Base-by-base conservation (phyloP, 495 filamentous ascomycete genomes). In the Cercophora sp. region DNA sequence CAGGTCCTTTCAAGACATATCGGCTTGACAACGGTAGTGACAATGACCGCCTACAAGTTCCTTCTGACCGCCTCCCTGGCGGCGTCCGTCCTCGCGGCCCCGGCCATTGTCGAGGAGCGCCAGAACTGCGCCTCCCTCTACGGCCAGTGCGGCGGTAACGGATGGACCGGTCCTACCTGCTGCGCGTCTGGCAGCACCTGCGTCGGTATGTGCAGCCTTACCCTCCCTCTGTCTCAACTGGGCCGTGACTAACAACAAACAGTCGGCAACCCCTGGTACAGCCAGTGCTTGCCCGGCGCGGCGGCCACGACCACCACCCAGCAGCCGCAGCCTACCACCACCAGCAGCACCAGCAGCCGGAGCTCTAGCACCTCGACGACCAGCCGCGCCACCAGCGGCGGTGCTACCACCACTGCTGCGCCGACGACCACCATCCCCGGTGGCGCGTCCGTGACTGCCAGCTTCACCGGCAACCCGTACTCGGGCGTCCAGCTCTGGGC, bases 391-490 rank as follows among this genome's bases (percentile, higher is more conserved):
- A 62, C 35, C 47, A 60, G 20, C 50, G 25, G 9, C 48, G n/a
- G 22, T 26, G 23, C 8, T 26, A 16, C 19, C 6, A 60, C 51
- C 41, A 52, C 27, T 18, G 41, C 41, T 5, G 34, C 31, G 23
- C 4, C 58, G 24, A 42, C 50, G 8, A 22, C 29, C 5, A 15
- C 56, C 2, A 39, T 35, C 37, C 46, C 32, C 6, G 59, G 57
- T 31, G 52, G 52, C 19, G 31, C 46, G 20, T 60, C 65, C 9
- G 22, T 22, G 9, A 43, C 46, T 1, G 69, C 70, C 11, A 65
- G 63, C 52, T 73, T 65, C 48, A 57, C 66, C 10, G 72, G 73
- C 15, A 84, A 84, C 62, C 79, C 79, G 5, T 82, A 80, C 62
- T 55, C 59, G 1, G 79, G 77, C 4, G 71, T 79, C 35, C 61